A percentile compares a stretch with the other conserved stretches of the same genome.
Evolutionary conservation across 2,329 filamentous ascomycete genomes (phyloP).

Genomic region (Trichoderma breve): DNA sequence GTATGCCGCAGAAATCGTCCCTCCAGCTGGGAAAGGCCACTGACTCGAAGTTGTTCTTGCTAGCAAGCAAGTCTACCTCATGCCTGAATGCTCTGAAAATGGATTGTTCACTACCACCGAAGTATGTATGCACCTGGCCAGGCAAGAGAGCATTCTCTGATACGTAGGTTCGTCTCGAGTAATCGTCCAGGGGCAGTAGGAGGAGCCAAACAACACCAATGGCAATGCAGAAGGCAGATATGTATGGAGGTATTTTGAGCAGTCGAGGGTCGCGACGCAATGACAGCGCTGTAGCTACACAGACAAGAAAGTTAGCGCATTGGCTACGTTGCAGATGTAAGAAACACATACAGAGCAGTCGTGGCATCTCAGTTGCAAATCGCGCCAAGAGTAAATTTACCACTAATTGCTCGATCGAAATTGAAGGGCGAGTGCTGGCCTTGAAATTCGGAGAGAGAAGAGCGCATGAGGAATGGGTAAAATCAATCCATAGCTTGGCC

Average conservation of each 20-base stretch:
- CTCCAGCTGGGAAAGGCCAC: slow-evolving; percentile 23
- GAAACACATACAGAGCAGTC: slow-evolving; percentile 20
- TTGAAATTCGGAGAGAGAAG: not conserved
- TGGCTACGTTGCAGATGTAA: not conserved
- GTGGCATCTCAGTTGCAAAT: slow-evolving; percentile 14
- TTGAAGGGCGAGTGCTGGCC: not conserved
- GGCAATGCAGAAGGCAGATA: slow-evolving; percentile 80
- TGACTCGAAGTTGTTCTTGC: slow-evolving; percentile 53
- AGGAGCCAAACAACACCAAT: slow-evolving; percentile 88
- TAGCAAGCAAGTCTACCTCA: slow-evolving; percentile 67
- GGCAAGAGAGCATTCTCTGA: slow-evolving; percentile 96
- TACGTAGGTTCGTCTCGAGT: slow-evolving; percentile 90
- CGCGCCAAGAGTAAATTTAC: not conserved
- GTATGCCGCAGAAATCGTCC: not conserved
- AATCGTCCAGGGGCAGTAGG: slow-evolving; percentile 82
- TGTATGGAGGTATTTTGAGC: slow-evolving; percentile 79
- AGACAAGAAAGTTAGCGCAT: not conserved
- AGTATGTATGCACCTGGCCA: slow-evolving; percentile 97
- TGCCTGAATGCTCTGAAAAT: slow-evolving; percentile 86
- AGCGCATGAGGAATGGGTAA: not conserved
- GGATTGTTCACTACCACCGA: slow-evolving; percentile 92
- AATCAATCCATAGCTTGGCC: not conserved
- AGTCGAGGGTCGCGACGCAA: slow-evolving; percentile 79
- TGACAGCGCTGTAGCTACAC: slow-evolving; percentile 58
- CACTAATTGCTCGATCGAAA: not conserved